Percentiles rank a stretch among this genome's conserved stretches.
These are phyloP conservation scores for Gaultheria prostrata DNA, from an alignment of 148 eudicot species.

Conservation along the genomic window DNA sequence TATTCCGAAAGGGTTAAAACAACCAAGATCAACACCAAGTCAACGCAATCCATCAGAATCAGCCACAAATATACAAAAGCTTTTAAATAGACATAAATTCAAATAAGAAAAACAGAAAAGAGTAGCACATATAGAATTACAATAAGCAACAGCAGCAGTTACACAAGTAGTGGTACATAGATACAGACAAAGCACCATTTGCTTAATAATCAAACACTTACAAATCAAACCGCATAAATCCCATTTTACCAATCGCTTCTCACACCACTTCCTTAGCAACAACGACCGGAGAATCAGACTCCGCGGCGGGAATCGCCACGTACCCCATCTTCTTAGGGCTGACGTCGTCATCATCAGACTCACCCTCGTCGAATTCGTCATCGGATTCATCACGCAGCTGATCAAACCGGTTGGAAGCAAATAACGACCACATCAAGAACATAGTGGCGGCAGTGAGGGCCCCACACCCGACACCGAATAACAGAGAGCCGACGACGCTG, in stretches of 20 bases:
- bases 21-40: neutral
- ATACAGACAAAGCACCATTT: neutral
- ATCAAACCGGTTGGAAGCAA: slow-evolving; percentile 35
- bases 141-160: slow-evolving; percentile 4
- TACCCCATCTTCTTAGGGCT: slow-evolving; percentile 59
- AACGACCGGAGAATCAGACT: neutral
- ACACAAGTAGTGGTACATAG: slow-evolving; percentile 1
- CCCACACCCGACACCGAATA: slow-evolving; percentile 85
- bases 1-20: neutral
- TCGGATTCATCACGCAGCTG: slow-evolving; percentile 30
- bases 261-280: slow-evolving; percentile 33
- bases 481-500: slow-evolving; percentile 62
- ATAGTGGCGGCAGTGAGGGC: slow-evolving; percentile 70
- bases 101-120: neutral
- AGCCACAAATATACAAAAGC: neutral
- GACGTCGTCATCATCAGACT: slow-evolving; percentile 37
- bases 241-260: slow-evolving; percentile 6
- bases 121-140: neutral
- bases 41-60: neutral
- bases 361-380: slow-evolving; percentile 24
- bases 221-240: neutral
- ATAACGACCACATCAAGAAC: slow-evolving; percentile 61
- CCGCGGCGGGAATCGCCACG: slow-evolving; percentile 36
- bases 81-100: neutral
- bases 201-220: neutral